A percentile compares a stretch with the other conserved stretches of the same genome.
These are phyloP conservation scores for Chlamydomonas sphaeroides DNA, from an alignment of 139 green algal species.

Conservation along the genomic window DNA sequence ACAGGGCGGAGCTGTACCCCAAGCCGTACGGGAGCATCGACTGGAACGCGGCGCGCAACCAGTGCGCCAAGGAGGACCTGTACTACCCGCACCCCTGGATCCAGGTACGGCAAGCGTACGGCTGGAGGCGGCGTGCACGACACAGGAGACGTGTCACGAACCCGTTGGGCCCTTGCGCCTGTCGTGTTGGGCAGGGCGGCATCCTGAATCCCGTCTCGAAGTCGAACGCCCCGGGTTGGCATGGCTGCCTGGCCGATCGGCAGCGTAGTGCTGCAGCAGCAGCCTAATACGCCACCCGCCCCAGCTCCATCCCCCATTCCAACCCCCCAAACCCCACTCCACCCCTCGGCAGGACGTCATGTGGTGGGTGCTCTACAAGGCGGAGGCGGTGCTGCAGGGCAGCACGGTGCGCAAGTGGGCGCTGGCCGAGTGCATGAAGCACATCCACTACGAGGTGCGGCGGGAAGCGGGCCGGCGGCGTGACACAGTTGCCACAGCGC, in stretches of 20 bases:
- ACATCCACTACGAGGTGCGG: constrained; percentile 95
- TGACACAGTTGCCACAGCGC: no score
- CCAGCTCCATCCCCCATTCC: background rate
- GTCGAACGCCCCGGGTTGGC: no score
- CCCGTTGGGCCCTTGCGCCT: no score
- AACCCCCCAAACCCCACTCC: background rate
- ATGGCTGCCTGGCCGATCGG: no score
- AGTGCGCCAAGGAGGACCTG: constrained; percentile 91
- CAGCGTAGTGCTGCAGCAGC: no score
- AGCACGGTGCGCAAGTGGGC: constrained; percentile 78
- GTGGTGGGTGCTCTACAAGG: constrained; percentile 90
- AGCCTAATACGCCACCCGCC: no score
- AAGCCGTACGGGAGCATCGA: constrained; percentile 88
- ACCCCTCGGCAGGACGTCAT: constrained; percentile 77
- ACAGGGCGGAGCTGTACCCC: constrained; percentile 87
- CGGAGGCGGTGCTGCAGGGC: constrained; percentile 78
- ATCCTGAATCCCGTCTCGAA: no score
- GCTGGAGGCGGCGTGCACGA: no score
- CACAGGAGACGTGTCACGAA: no score
- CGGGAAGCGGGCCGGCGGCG: background rate
- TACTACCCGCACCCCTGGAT: constrained; percentile 98
- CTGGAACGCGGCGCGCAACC: constrained; percentile 93
- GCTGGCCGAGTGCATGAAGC: constrained; percentile 86
- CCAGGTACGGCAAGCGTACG: constrained; percentile 74
- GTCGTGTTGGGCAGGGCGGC: no score